These are phyloP conservation scores for Canavalia ensiformis DNA, from an alignment of 306 rosid genomes.

Conservation along the genomic window DNA sequence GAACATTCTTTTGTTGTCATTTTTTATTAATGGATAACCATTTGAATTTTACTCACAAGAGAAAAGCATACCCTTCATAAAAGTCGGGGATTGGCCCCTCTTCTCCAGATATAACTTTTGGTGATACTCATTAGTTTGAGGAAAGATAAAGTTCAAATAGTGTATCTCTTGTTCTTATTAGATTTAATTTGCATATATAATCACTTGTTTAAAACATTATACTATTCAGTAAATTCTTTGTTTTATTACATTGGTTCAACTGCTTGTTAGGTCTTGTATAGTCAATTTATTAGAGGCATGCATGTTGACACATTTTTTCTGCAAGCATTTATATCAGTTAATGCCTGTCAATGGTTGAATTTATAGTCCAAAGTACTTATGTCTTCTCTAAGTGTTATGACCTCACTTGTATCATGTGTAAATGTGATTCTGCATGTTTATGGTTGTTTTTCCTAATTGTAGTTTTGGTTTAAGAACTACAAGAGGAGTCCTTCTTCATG, in stretches of 20 bases:
- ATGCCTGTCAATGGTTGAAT: conserved; percentile 31
- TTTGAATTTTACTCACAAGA: conserved; percentile 16
- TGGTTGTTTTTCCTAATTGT: conserved; percentile 46
- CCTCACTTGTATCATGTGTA: conserved; percentile 26
- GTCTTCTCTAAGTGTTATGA: conserved; percentile 17
- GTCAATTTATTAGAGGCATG: conserved; percentile 1
- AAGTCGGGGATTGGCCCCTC: neutral
- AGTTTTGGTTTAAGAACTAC: conserved; percentile 83
- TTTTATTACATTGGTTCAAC: neutral
- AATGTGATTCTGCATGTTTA: conserved; percentile 40
- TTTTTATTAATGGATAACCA: conserved; percentile 10
- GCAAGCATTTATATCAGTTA: conserved; percentile 23
- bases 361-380: conserved; percentile 35
- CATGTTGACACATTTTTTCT: conserved; percentile 13
- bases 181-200: conserved; percentile 29
- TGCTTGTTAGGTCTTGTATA: neutral
- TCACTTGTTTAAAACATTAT: neutral
- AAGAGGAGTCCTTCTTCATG: conserved; percentile 94
- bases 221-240: conserved; percentile 38
- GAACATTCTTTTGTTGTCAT: neutral
- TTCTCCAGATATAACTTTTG: conserved; percentile 8
- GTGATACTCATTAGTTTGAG: neutral
- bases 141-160: conserved; percentile 5
- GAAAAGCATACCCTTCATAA: neutral
- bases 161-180: conserved; percentile 5